These are phyloP conservation scores for Trametes villosa DNA, from an alignment of 768 basidiomycete species.

Conservation along the genomic window DNA sequence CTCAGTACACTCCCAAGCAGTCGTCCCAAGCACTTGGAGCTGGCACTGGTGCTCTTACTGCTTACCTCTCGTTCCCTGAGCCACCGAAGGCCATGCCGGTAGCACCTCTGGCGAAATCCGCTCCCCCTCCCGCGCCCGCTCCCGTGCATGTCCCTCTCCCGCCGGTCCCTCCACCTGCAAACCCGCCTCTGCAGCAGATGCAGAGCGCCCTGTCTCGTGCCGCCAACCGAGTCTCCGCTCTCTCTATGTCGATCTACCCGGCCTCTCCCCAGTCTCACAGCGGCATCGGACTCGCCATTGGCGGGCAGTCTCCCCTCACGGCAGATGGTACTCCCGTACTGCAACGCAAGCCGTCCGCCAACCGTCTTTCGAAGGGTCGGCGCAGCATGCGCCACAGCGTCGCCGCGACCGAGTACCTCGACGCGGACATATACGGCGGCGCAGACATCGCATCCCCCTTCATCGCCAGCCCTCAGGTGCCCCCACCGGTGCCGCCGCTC, in stretches of 20 bases:
- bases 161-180: neutral
- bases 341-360: constrained; percentile 26
- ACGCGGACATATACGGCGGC: constrained; percentile 53
- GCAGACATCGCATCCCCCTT: constrained; percentile 53
- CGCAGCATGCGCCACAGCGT: constrained; percentile 36
- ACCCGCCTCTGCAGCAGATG: constrained; percentile 41
- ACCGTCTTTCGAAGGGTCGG: constrained; percentile 26
- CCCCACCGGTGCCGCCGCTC: constrained; percentile 27
- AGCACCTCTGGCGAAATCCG: neutral
- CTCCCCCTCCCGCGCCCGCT: constrained; percentile 21
- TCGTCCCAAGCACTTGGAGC: constrained; percentile 26
- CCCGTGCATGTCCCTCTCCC: constrained; percentile 8
- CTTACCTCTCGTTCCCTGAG: constrained; percentile 20
- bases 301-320: constrained; percentile 27
- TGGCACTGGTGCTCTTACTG: constrained; percentile 15
- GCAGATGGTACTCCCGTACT: constrained; percentile 30
- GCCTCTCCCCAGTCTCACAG: constrained; percentile 41
- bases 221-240: constrained; percentile 44
- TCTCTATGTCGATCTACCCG: constrained; percentile 54
- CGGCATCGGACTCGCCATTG: constrained; percentile 30
- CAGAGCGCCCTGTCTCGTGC: constrained; percentile 45
- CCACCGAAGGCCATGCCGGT: neutral
- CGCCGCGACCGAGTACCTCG: constrained; percentile 21
- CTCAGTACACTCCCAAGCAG: constrained; percentile 37
- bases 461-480: constrained; percentile 27